Base-by-base conservation (phyloP, 441 rosid species). In the Erodium texanum region DNA sequence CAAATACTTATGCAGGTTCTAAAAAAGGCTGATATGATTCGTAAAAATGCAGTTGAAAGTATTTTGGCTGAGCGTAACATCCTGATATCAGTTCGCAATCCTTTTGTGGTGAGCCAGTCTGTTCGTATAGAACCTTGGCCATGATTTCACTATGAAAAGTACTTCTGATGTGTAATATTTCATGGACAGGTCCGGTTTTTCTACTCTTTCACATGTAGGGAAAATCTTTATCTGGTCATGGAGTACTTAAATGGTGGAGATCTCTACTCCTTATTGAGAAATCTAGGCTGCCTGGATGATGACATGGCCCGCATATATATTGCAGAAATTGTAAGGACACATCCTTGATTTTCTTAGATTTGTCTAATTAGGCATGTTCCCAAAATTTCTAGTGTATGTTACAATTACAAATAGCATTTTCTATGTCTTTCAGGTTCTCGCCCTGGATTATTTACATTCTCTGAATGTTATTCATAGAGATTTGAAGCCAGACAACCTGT, bases 191-290 rank as follows among this genome's bases (percentile, higher is more conserved):
- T 95, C 54, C 92, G 97, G 29, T 87, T 95, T 79, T 92, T 92
- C 87, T 92, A 90, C 84, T 95, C 98, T 68, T 95, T 95, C 89
- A 92, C 98, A 54, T 89, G 98, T 82, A 88, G 95, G 75, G 98
- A 95, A 74, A 95, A 92, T 79, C 97, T 95, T 69, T 95, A 95
- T 80, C 74, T 95, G 70, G 98, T 95, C 62, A 95, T 95, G 99
- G 99, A 95, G 85, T 92, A 92, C 77, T 80, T 92, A 79, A 95
- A 95, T 76, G 98, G 97, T 5, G 99, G 99, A 75, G 99, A 95
- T 78, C 96, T 95, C 45, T 92, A 79, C 86, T 95, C 98, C 69
- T 71, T 95, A 65, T 78, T 95, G 84, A 86, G 87, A 83, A 90
- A 85, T 74, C 83, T 95, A 66, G 97, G 99, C 52, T 92, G 97